A percentile compares a stretch with the other conserved stretches of the same genome.
Evolutionary conservation across 176 grass and related monocot genomes (phyloP).

Genomic region (Miscanthus lutarioriparius): DNA sequence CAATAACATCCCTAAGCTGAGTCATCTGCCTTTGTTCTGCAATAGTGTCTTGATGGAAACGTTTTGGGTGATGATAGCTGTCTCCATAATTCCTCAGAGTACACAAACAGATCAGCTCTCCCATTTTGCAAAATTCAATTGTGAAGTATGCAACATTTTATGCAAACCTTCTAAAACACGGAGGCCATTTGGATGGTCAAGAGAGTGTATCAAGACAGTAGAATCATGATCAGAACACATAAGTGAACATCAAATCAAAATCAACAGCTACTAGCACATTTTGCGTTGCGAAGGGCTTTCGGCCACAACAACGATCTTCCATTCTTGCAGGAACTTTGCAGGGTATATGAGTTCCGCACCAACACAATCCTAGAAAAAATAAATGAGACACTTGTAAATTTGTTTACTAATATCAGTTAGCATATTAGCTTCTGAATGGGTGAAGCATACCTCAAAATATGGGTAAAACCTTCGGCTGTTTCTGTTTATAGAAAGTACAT

Average conservation of each 20-base stretch:
- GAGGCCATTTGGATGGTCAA: neutral
- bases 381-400: neutral
- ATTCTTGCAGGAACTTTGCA: neutral
- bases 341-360: neutral
- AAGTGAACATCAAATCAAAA: too few relatives aligned
- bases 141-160: too few relatives aligned
- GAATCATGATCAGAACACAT: too few relatives aligned
- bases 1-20: neutral
- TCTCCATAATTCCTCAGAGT: neutral
- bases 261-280: too few relatives aligned
- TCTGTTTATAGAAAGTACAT: neutral
- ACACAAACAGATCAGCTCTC: neutral
- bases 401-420: neutral
- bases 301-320: neutral
- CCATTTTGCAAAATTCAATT: neutral
- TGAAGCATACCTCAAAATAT: neutral
- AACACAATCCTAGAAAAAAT: neutral
- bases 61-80: neutral
- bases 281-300: neutral
- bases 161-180: too few relatives aligned
- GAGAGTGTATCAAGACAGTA: neutral
- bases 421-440: neutral
- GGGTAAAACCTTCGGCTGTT: neutral
- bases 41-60: too few relatives aligned
- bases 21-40: neutral